Percentiles rank a stretch among this genome's conserved stretches.
Evolutionary conservation across 352 stramenopile genomes (phyloP).

Genomic region (Pythium monospermum): DNA sequence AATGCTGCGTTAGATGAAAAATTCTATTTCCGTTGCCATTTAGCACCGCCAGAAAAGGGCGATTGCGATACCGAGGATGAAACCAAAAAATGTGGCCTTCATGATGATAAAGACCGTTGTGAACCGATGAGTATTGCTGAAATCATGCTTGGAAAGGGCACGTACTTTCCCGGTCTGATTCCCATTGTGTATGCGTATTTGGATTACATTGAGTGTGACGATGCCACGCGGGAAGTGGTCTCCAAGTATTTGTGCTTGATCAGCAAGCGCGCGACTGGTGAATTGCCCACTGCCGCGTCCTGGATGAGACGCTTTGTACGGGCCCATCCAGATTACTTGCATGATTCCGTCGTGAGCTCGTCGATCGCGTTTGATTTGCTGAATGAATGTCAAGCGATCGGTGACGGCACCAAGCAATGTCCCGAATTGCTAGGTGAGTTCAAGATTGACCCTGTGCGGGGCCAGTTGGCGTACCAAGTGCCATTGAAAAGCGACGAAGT

Average conservation of each 20-base stretch:
- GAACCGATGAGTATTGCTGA: constrained; percentile 98
- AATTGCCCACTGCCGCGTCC: constrained; percentile 94
- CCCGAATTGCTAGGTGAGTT: constrained; percentile 92
- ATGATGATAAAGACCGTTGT: constrained; percentile 57
- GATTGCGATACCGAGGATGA: constrained; percentile 42
- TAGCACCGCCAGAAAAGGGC: constrained; percentile 82
- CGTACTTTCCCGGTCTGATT: constrained; percentile 96
- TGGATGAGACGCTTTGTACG: constrained; percentile 97
- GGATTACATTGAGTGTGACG: constrained; percentile 96
- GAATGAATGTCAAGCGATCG: constrained; percentile 94
- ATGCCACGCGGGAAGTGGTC: constrained; percentile 76
- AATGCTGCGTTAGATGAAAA: constrained; percentile 94
- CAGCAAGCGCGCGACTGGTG: constrained; percentile 90
- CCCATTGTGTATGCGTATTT: constrained; percentile 96
- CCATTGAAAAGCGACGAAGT: constrained; percentile 90
- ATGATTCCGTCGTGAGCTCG: constrained; percentile 90
- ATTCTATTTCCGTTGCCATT: constrained; percentile 97
- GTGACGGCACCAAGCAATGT: constrained; percentile 88
- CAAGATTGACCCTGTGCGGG: constrained; percentile 90
- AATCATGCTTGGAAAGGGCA: constrained; percentile 95
- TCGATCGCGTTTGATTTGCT: constrained; percentile 93
- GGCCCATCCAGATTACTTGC: constrained; percentile 92
- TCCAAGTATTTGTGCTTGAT: constrained; percentile 88
- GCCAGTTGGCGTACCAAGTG: constrained; percentile 88
- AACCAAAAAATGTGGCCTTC: constrained; percentile 30